phyloP scores from a whole-genome alignment of 2,329 filamentous ascomycete species.

The Colletotrichum incanum region DNA sequence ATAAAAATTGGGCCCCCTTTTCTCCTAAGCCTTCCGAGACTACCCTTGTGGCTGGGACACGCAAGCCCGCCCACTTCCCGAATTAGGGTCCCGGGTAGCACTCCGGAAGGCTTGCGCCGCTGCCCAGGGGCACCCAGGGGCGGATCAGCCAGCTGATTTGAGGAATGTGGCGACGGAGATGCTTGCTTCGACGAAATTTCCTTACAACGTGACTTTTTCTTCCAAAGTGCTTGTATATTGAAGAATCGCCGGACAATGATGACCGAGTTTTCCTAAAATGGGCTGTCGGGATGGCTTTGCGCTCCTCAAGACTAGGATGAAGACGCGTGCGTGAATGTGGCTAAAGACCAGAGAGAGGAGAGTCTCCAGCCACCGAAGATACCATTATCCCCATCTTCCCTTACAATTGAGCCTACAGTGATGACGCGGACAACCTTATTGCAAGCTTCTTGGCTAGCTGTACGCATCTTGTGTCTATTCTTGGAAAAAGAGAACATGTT shows the following conservation, averaged over 20 bases:
- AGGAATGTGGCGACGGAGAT: slow-evolving; percentile 18
- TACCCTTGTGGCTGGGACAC: slow-evolving; percentile 22
- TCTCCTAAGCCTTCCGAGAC: slow-evolving; percentile 5
- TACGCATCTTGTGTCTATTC: slow-evolving; percentile 13
- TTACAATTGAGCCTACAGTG: background rate
- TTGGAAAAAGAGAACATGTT: slow-evolving; percentile 32
- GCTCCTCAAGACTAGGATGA: background rate
- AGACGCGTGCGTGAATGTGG: slow-evolving; percentile 12
- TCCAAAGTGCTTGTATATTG: slow-evolving; percentile 27
- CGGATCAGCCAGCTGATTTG: slow-evolving; percentile 19
- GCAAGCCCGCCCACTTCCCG: slow-evolving; percentile 42
- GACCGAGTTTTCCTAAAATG: slow-evolving; percentile 21
- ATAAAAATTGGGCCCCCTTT: background rate
- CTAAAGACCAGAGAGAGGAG: background rate
- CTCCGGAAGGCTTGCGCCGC: slow-evolving; percentile 29
- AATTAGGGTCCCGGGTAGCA: slow-evolving; percentile 26
- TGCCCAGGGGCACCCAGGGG: slow-evolving; percentile 19
- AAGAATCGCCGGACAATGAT: slow-evolving; percentile 23
- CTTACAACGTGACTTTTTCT: background rate
- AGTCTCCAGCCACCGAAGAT: slow-evolving; percentile 6
- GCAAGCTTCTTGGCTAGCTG: background rate
- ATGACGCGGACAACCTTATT: slow-evolving; percentile 29
- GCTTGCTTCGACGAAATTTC: background rate
- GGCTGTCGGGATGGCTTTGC: slow-evolving; percentile 7
- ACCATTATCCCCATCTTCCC: slow-evolving; percentile 6